Base-by-base conservation (phyloP, 768 basidiomycete species). In the Hortiboletus campestris region DNA sequence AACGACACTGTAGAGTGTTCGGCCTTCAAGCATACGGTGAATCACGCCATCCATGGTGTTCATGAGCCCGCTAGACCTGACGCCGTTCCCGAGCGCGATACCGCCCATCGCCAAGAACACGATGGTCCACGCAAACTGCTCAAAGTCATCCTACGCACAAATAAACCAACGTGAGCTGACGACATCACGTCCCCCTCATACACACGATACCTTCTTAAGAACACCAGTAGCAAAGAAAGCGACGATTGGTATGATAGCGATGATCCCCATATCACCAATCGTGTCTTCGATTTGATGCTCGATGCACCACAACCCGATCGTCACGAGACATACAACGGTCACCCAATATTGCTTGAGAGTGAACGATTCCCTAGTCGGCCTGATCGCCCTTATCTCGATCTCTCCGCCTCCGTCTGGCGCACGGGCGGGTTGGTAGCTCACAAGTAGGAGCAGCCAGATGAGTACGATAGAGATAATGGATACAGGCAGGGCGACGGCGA, bases 51-150 rank as follows among this genome's bases (percentile, higher is more conserved):
- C 91, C 74, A 97, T 80, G 46, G 89, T 82, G 17, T 86, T 82
- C 36, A 98, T 78, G 25, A 99, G 78, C 0, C 97, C 97, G 51
- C 92, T 94, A 6, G 91, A 86, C 40, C 83, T 80, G 16, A 98
- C 96, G 6, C 94, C 95, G 64, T 96, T 89, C 52, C 97, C 97
- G 4, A 98, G 82, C 0, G 94, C 93, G 49, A 98, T 95, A 38
- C 97, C 97, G 22, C 96, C 96, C 97, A 98, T 99, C 5, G 94
- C 93, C 55, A 96, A 80, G 75, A 96, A 96, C 28, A 98, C 93
- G 51, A 96, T 93, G 8, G 88, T 88, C 94, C 94, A 96, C 54
- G 89, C 80, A 71, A 94, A 93, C 65, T 92, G 90, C 66, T 96
- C 93, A 70, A 96, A 98, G 72, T 97, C 94, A 56, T 93, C 92